Evolutionary conservation across 2,329 filamentous ascomycete genomes (phyloP), one percentile per base, ranked within the genome.

Genomic region (Aspergillus brasiliensis): DNA sequence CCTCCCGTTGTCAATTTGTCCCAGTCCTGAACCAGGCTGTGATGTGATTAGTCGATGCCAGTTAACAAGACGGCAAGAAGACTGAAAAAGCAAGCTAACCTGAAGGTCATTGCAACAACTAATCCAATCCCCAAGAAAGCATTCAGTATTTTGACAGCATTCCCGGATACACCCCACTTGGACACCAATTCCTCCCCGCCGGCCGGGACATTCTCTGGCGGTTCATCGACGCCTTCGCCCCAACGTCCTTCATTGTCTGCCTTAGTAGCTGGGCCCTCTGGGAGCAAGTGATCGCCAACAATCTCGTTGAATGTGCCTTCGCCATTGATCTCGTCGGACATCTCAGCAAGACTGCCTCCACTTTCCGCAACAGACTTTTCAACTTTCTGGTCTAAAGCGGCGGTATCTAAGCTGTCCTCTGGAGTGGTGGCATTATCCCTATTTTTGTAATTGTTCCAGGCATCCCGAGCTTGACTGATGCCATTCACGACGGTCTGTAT

Each of bases 21-120:
- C 17, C 19, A 44, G 13, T 23, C 40, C 17, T 11, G 40, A 3
- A 44, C 40, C 40, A 44, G 23, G 21, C 19, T 23, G 40, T 3
- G 5, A 3, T 8, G 6, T 3, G 8, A n/a, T 44, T 44, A 44
- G 19, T 44, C 19, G 10, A 11, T 15, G 10, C n/a, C 38, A 10
- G 15, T 2, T 5, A 19, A 3, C 7, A 4, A 19, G 2, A 0
- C 19, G 1, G 10, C 8, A 17, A n/a, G n/a, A n/a, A n/a, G 17
- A 23, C 5, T 21, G 10, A 0, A 10, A 6, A 21, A 13, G 1
- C 2, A 19, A 21, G 8, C 19, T 8, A 10, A 44, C 19, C 40
- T 44, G 40, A 44, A 23, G 5, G 40, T 44, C 19, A 44, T 44
- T 44, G 19, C 40, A 17, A 44, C n/a, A 7, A 44, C 40, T 2